Conservation (phyloP, 2,329 filamentous ascomycete genomes). For the Phoma sp. region DNA sequence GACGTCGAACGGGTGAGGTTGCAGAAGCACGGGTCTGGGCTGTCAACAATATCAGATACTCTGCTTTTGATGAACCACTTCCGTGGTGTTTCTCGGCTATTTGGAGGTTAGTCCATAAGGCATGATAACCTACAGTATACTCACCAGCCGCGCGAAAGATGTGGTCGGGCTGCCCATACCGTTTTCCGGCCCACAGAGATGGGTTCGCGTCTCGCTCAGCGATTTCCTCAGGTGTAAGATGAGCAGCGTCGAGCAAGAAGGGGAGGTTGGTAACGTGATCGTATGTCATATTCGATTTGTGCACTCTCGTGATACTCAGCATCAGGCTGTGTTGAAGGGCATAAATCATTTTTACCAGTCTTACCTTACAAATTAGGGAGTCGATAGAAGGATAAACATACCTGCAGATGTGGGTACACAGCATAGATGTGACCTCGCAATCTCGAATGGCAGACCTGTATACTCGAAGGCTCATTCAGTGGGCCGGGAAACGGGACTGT, state of each 20-base stretch:
- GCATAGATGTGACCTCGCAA: background rate
- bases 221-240: background rate
- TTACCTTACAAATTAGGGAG: background rate
- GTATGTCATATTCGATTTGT: background rate
- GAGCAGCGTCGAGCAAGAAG: background rate
- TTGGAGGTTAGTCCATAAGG: background rate
- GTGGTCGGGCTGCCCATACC: constrained; percentile 2
- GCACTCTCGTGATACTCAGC: no score
- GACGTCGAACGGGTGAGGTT: no score
- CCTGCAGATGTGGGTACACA: background rate
- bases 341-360: background rate
- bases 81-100: background rate
- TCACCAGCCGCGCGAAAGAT: constrained; percentile 2
- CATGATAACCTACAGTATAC: background rate
- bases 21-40: background rate
- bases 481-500: background rate
- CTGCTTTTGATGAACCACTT: background rate
- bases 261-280: background rate
- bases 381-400: background rate
- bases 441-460: background rate
- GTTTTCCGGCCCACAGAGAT: background rate
- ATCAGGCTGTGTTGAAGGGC: no score
- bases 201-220: background rate
- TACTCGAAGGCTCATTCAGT: no score
- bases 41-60: background rate